phyloP scores from a whole-genome alignment of 495 filamentous ascomycete genomes.

The Stereocaulon alpinum region DNA sequence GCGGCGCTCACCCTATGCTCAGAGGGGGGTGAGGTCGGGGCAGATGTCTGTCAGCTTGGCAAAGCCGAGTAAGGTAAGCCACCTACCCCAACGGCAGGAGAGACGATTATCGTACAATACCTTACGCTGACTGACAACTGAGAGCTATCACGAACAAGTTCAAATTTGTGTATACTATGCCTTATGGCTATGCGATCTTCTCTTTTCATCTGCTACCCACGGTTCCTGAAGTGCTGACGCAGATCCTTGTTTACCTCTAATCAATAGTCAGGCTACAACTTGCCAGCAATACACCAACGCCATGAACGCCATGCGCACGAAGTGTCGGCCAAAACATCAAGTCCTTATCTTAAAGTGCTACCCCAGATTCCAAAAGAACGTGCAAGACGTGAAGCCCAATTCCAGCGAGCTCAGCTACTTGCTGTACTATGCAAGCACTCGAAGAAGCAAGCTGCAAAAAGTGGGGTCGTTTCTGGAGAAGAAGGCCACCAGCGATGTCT shows the following conservation, averaged over 20 bases:
- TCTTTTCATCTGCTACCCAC: not conserved
- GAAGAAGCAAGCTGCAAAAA: constrained; percentile 87
- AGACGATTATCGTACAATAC: not conserved
- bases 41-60: too few relatives aligned
- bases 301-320: constrained; percentile 54
- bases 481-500: constrained; percentile 79
- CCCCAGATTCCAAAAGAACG: constrained; percentile 77
- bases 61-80: not conserved
- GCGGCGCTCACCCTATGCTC: too few relatives aligned
- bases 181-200: not conserved
- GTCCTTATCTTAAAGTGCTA: constrained; percentile 89
- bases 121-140: not conserved
- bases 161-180: not conserved
- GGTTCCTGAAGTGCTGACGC: not conserved
- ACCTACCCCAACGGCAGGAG: not conserved
- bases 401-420: constrained; percentile 90
- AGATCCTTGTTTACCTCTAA: not conserved
- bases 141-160: not conserved
- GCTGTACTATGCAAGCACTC: constrained; percentile 87
- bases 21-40: too few relatives aligned
- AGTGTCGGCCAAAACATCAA: constrained; percentile 80
- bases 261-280: not conserved
- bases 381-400: constrained; percentile 83
- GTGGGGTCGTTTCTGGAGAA: constrained; percentile 85
- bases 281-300: not conserved